These are phyloP conservation scores for Ampelomyces quisqualis DNA, from an alignment of 2,329 filamentous ascomycete species.

Conservation along the genomic window DNA sequence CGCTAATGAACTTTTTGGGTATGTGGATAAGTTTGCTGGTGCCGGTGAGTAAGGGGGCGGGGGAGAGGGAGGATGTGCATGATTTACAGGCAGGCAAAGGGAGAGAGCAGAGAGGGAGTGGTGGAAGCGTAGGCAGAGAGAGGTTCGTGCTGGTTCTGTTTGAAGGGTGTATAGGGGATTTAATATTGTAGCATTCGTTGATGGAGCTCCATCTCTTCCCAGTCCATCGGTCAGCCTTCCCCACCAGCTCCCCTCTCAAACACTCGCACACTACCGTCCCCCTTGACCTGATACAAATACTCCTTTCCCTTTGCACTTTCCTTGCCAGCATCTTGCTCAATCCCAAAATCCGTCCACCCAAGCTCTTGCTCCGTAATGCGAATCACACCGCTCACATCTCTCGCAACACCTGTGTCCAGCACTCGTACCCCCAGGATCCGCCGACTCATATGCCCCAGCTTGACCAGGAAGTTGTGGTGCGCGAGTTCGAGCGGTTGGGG, in stretches of 20 bases:
- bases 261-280: slow-evolving; percentile 76
- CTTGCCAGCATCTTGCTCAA: slow-evolving; percentile 25
- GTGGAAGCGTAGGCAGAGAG: slow-evolving; percentile 20
- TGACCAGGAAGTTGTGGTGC: slow-evolving; percentile 61
- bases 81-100: slow-evolving; percentile 50
- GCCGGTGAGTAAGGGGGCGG: slow-evolving; percentile 72
- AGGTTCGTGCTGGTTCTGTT: slow-evolving; percentile 12
- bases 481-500: slow-evolving; percentile 40
- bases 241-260: slow-evolving; percentile 71
- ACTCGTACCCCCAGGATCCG: slow-evolving; percentile 70
- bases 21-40: slow-evolving; percentile 69
- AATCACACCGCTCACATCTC: slow-evolving; percentile 86
- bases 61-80: slow-evolving; percentile 58
- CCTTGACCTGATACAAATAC: slow-evolving; percentile 75
- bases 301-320: slow-evolving; percentile 59
- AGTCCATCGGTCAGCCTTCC: slow-evolving; percentile 9
- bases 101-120: slow-evolving; percentile 23
- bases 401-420: slow-evolving; percentile 84
- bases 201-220: neutral
- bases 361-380: slow-evolving; percentile 61
- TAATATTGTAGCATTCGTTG: slow-evolving; percentile 3
- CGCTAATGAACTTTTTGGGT: slow-evolving; percentile 76
- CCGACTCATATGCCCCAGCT: slow-evolving; percentile 73
- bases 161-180: no score
- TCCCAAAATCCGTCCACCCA: slow-evolving; percentile 30